Evolutionary conservation across 2,329 filamentous ascomycete genomes (phyloP), one percentile per base, ranked within the genome.

Genomic region (Xylaria sp.): DNA sequence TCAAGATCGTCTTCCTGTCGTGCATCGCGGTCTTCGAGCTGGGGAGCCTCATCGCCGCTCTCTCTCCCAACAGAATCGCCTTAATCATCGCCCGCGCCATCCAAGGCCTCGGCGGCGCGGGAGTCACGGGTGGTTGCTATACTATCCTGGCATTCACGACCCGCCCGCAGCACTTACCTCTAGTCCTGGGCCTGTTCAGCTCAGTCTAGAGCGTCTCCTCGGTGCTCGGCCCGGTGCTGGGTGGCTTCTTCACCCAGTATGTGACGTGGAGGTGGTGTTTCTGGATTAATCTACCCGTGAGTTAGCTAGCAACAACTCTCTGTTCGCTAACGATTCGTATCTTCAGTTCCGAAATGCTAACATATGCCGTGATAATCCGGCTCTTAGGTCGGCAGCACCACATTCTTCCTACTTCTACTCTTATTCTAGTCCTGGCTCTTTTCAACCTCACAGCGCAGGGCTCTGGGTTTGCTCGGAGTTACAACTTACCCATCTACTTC

Each of bases 51-150:
- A 56, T 78, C n/a, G 77, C 75, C 28, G 55, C 60, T 12, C 49
- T 68, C 5, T 70, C 73, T 0, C 74, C 74, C 1, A 75, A 65
- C n/a, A 76, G 75, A 1, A 67, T 66, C 4, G 73, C 72, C 4
- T 74, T 81, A 3, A 79, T 80, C n/a, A 63, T 73, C 0, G 79
- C 78, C 0, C 71, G 79, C 17, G 76, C 77, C 0, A 45, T 80
- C 0, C 71, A 77, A 4, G 78, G 78, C 2, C 42, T 76, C 2
- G 78, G 78, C 1, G 73, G 71, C 7, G 76, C 71, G 0, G 77
- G 77, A 1, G 72, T 78, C 14, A 72, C 75, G 19, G 72, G 74
- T 3, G 78, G 78, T 3, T 67, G 63, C 4, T 67, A 67, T 28
- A 67, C 74, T 65, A 74, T 77, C 52, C 35, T 37, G 12, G 7